Conservation (phyloP, 179 eudicot genomes). For the Silene noctiflora region DNA sequence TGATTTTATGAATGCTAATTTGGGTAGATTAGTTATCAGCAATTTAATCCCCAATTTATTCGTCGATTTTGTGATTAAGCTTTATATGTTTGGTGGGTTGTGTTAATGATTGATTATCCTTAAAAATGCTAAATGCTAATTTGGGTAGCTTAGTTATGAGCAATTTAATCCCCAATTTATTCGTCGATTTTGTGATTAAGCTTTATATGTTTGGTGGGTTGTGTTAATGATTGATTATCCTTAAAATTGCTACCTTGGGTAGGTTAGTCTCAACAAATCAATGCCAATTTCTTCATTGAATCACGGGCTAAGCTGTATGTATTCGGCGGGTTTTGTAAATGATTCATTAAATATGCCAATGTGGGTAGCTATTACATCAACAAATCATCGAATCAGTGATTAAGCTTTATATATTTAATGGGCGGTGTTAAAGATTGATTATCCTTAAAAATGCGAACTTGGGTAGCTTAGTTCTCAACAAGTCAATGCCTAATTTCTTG, state of each 20-base stretch:
- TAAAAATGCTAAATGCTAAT: background rate
- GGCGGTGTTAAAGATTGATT: background rate
- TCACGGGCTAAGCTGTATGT: background rate
- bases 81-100: background rate
- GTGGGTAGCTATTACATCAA: background rate
- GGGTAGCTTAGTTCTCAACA: conserved; percentile 30
- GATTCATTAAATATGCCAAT: background rate
- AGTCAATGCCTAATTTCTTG: background rate
- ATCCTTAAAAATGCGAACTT: background rate
- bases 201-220: background rate
- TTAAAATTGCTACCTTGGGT: background rate
- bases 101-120: background rate
- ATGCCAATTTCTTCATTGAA: too few relatives aligned
- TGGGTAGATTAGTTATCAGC: background rate
- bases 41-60: background rate
- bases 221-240: background rate
- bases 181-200: background rate
- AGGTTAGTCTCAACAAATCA: background rate
- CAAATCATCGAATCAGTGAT: background rate
- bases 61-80: background rate
- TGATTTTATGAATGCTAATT: background rate
- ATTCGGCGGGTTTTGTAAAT: conserved; percentile 4
- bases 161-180: background rate
- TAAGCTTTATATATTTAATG: background rate
- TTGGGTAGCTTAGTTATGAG: background rate